A percentile compares a stretch with the other conserved stretches of the same genome.
These are phyloP conservation scores for Plasmodium coatneyi DNA, from an alignment of 169 alveolate genomes.

Conservation along the genomic window DNA sequence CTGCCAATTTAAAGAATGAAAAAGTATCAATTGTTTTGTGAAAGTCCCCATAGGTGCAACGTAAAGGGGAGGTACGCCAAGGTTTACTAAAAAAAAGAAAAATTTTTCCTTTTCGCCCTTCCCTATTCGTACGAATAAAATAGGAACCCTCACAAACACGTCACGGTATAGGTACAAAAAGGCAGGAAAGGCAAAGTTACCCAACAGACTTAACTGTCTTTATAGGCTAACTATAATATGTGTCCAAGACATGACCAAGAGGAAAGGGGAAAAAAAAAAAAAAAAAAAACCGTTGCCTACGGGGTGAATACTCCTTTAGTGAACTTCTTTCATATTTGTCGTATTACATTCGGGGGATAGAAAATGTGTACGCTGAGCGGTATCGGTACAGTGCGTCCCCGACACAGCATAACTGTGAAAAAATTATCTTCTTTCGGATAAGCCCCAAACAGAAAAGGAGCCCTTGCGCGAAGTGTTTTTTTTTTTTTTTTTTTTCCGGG, in stretches of 20 bases:
- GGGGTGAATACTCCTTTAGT: neutral
- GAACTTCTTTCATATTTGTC: neutral
- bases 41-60: too few species aligned
- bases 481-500: neutral
- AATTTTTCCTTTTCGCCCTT: neutral
- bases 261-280: neutral
- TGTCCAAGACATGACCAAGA: neutral
- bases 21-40: too few species aligned
- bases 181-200: neutral
- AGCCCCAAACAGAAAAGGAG: neutral
- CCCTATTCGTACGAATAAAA: neutral
- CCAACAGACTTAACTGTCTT: neutral
- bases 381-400: neutral
- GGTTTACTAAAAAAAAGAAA: neutral
- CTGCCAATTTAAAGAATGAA: too few species aligned
- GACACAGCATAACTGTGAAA: neutral
- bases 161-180: neutral
- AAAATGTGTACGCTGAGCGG: neutral
- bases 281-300: neutral
- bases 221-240: neutral
- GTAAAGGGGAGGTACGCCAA: neutral
- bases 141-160: neutral
- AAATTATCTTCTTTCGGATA: neutral
- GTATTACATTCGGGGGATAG: neutral
- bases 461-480: neutral